Evolutionary conservation across 495 filamentous ascomycete species (phyloP).

Genomic region (Aspergillus saccharolyticus): DNA sequence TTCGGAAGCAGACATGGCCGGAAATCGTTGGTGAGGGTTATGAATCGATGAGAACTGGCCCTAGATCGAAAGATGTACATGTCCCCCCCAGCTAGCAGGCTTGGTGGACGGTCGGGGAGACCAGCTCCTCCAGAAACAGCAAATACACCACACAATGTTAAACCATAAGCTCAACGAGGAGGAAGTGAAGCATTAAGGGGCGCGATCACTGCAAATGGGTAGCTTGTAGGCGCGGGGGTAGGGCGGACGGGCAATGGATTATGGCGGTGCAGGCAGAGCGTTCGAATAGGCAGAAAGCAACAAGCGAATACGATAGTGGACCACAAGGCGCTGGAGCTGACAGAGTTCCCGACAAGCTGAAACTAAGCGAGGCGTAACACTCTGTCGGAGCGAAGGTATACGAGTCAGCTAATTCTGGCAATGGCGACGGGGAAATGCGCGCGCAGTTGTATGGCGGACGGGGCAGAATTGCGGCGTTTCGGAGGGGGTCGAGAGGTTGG

Average conservation of each 20-base stretch:
- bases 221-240: neutral
- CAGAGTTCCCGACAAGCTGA: constrained; percentile 1
- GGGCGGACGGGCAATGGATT: neutral
- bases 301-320: constrained; percentile 7
- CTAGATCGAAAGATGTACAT: constrained; percentile 26
- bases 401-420: constrained; percentile 15
- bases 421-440: constrained; percentile 12
- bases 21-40: constrained; percentile 15
- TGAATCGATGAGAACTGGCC: constrained; percentile 11
- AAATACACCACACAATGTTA: constrained; percentile 19
- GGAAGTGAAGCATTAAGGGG: constrained; percentile 9
- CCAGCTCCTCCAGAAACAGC: constrained; percentile 42
- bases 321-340: constrained; percentile 5
- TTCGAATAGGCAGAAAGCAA: constrained; percentile 6
- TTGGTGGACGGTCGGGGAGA: constrained; percentile 29
- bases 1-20: constrained; percentile 36
- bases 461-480: constrained; percentile 14
- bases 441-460: constrained; percentile 21
- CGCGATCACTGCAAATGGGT: neutral
- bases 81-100: constrained; percentile 23
- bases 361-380: constrained; percentile 2
- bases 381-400: neutral
- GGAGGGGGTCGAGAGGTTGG: neutral
- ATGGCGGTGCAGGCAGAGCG: constrained; percentile 9
- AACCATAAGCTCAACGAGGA: constrained; percentile 20